phyloP scores from a whole-genome alignment of 306 rosid species.

The Casuarina glauca region DNA sequence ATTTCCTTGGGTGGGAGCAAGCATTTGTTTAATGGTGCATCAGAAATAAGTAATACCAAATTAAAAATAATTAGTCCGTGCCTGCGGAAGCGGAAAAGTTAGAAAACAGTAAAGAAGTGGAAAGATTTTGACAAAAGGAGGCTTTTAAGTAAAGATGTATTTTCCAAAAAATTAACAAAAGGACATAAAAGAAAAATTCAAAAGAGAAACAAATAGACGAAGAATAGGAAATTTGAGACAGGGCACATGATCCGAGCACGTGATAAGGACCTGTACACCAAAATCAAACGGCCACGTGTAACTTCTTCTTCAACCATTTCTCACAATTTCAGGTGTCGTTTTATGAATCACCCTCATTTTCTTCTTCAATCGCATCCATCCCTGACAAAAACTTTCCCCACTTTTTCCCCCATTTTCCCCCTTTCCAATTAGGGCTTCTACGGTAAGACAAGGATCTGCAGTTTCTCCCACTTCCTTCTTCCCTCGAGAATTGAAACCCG shows the following conservation, averaged over 20 bases:
- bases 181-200: too few relatives aligned
- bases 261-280: conserved; percentile 7
- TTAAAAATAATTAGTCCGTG: too few relatives aligned
- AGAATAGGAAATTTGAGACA: not conserved
- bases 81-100: too few relatives aligned
- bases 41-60: too few relatives aligned
- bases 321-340: conserved; percentile 25
- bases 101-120: too few relatives aligned
- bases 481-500: conserved; percentile 17
- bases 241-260: conserved; percentile 21
- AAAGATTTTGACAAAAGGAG: too few relatives aligned
- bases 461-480: conserved; percentile 31
- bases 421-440: conserved; percentile 26
- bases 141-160: too few relatives aligned
- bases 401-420: conserved; percentile 7
- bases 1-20: too few relatives aligned
- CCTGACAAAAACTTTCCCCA: conserved; percentile 25
- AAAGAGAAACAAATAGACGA: not conserved
- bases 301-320: conserved; percentile 6
- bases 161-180: too few relatives aligned
- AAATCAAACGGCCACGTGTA: conserved; percentile 27
- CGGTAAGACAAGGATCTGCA: conserved; percentile 42
- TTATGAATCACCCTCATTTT: conserved; percentile 20
- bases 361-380: conserved; percentile 54
- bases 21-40: too few relatives aligned